Base-by-base conservation (phyloP, 2,329 filamentous ascomycete genomes). In the Bipolaris zeicola region DNA sequence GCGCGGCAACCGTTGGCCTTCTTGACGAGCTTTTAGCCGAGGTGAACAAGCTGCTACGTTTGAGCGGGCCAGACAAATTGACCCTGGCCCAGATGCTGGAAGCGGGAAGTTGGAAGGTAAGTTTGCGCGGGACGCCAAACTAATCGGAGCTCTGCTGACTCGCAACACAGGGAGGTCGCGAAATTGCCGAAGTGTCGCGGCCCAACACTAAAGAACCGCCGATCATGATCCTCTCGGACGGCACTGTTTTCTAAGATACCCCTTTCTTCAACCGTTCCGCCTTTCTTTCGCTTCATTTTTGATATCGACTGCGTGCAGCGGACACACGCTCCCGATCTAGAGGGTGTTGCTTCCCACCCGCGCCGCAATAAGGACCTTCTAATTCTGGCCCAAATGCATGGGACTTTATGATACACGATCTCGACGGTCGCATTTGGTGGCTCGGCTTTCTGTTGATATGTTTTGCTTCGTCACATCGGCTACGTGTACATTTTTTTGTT, bases 191-290 rank as follows among this genome's bases (percentile, higher is more conserved):
- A 79, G 92, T 97, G 63, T 94, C 92, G 66, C 85, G 95, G 66
- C 95, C 95, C 20, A 98, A 97, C 71, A 98, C 95, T 50, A 96
- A 95, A 79, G 92, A 96, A 75, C 92, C 94, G 31, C 95, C 95
- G 4, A 98, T 99, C 72, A 88, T 97, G 79, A 97, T 98, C 68
- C 85, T 96, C 65, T 96, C 92, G 63, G 95, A 99, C 75, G 95
- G 95, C 60, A 98, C 95, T 22, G 91, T 99, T 64, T 98, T 99
- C 75, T 96, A 87, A 77, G 76, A 78, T 78, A 78, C 76, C 76
- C 76, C 64, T 62, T 64, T 53, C 62, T 68, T 70, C 61, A 45
- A 64, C 62, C 69, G 62, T 45, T 65, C 51, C 60, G 64, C 57
- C 31, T 61, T 65, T 61, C 44, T 68, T 55, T 68, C 62, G 57